A percentile compares a stretch with the other conserved stretches of the same genome.
Conservation (phyloP, 2,329 filamentous ascomycete genomes). For the Ceratocystis papillata region DNA sequence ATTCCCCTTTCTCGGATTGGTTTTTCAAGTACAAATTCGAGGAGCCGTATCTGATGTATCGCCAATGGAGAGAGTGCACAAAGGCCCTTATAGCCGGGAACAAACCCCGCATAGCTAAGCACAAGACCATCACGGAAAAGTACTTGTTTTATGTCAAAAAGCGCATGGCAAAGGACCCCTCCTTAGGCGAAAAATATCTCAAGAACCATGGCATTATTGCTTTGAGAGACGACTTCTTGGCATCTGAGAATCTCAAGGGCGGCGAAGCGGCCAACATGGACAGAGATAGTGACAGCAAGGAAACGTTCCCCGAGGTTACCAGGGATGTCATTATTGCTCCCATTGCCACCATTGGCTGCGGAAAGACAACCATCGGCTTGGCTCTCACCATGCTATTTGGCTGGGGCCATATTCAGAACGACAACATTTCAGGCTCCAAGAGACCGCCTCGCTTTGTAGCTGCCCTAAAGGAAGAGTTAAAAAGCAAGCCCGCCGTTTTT, state of each 20-base stretch:
- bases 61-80: slow-evolving; percentile 96
- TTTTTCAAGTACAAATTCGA: slow-evolving; percentile 99
- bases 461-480: slow-evolving; percentile 54
- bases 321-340: slow-evolving; percentile 73
- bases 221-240: slow-evolving; percentile 77
- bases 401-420: slow-evolving; percentile 93
- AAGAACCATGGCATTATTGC: slow-evolving; percentile 91
- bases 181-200: slow-evolving; percentile 60
- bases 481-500: slow-evolving; percentile 60
- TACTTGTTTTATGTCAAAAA: slow-evolving; percentile 74
- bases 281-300: slow-evolving; percentile 36
- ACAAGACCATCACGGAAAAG: slow-evolving; percentile 78
- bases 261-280: slow-evolving; percentile 76
- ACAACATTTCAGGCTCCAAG: slow-evolving; percentile 75
- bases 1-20: slow-evolving; percentile 67
- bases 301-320: slow-evolving; percentile 41
- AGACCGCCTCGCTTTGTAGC: slow-evolving; percentile 62
- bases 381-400: slow-evolving; percentile 72
- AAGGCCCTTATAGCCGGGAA: slow-evolving; percentile 73
- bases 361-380: slow-evolving; percentile 85
- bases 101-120: slow-evolving; percentile 70
- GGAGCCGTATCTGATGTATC: slow-evolving; percentile 96
- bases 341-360: slow-evolving; percentile 87
- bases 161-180: slow-evolving; percentile 57
- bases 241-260: slow-evolving; percentile 72